Base-by-base conservation (phyloP, 73 alveolate genomes). In the Uronychia setigera region DNA sequence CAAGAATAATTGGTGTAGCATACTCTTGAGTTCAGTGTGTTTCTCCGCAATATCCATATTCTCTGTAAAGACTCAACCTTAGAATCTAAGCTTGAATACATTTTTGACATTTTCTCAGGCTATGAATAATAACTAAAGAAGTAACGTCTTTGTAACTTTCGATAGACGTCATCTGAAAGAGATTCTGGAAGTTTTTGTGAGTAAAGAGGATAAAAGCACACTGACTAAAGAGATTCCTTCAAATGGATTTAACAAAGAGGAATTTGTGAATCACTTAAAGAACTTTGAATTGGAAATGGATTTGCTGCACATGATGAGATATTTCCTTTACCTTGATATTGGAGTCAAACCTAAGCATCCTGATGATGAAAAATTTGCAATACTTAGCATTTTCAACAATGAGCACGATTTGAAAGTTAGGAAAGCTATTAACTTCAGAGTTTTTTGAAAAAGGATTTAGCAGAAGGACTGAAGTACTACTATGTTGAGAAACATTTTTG, bases 341-440 rank as follows among this genome's bases (percentile, higher is more conserved):
- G 86, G 86, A 26, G 31, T 85, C 9, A 77, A 76, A 19, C 91
- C 91, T n/a, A 5, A 26, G 58, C 57, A 76, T 30, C 58, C 27
- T 26, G 92, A 86, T 11, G 82, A 57, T 27, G 87, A 85, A 58
- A 85, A 84, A 85, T 83, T 74, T 29, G 86, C 91, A 5, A 77
- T 85, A 0, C 86, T 86, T 0, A 28, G 77, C 26, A 83, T 78
- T 0, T 57, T 86, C 26, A 59, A 59, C 31, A 78, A 86, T 60
- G 32, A 78, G 14, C 79, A 78, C 33, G 58, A 57, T 59, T 11
- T 86, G 1, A 86, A 86, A 78, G 87, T 46, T 11, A 5, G 67
- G 19, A 19, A 46, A 5, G 5, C n/a, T 46, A 60, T 0, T 78
- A 46, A 19, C 79, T 86, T 30, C 79, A 84, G 82, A 76, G 33